Percentiles rank a stretch among this genome's conserved stretches.
Evolutionary conservation across 1,139 yeast species (phyloP).

Genomic region (Blastobotrys illinoisensis): DNA sequence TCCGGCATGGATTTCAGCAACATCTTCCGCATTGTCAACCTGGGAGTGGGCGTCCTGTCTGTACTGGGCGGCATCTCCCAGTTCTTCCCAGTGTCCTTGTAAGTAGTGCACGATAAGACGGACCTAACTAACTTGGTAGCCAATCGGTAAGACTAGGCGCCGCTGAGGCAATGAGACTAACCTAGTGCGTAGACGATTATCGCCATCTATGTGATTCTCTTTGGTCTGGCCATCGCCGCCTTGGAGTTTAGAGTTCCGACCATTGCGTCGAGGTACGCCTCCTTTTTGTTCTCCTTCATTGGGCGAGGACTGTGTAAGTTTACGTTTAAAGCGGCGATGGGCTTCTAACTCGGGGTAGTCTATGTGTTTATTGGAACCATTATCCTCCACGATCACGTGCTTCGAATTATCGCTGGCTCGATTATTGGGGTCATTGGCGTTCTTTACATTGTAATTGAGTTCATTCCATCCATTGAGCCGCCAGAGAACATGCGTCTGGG

Average conservation of each 20-base stretch:
- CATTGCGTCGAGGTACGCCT: conserved; percentile 63
- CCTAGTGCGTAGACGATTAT: conserved; percentile 43
- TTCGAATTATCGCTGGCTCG: conserved; percentile 51
- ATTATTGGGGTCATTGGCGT: conserved; percentile 55
- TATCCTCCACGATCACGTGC: conserved; percentile 52
- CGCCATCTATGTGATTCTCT: conserved; percentile 50
- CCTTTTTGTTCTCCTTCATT: conserved; percentile 74
- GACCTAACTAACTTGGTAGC: conserved; percentile 12
- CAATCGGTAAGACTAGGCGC: conserved; percentile 19
- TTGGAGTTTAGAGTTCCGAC: conserved; percentile 49
- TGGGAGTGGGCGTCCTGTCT: conserved; percentile 56
- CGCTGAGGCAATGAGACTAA: background rate
- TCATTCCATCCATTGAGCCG: conserved; percentile 62
- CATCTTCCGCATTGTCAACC: conserved; percentile 58
- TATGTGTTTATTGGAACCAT: conserved; percentile 63
- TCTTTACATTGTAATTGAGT: conserved; percentile 56
- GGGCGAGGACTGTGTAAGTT: conserved; percentile 72
- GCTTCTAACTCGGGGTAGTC: conserved; percentile 33
- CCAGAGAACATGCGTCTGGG: conserved; percentile 59
- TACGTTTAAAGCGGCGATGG: background rate
- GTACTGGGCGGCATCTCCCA: conserved; percentile 55
- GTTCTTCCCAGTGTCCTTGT: conserved; percentile 50
- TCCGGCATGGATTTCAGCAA: conserved; percentile 34
- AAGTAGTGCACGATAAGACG: conserved; percentile 27
- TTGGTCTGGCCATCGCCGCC: conserved; percentile 51